A percentile compares a stretch with the other conserved stretches of the same genome.
Conservation (phyloP, 345 rosid genomes). For the Balakata baccata region DNA sequence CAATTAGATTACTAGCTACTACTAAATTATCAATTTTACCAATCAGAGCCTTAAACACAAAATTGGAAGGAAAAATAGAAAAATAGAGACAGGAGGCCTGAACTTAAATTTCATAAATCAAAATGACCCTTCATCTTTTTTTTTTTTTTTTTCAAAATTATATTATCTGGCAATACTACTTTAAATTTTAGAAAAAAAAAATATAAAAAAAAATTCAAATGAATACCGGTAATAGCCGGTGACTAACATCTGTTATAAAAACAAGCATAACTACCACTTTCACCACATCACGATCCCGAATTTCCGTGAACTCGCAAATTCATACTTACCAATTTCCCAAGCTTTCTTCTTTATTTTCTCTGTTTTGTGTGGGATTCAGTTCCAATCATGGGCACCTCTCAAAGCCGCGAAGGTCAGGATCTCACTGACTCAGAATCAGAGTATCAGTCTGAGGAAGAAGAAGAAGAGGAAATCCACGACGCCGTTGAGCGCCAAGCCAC, state of each 20-base stretch:
- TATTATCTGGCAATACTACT: too few species aligned
- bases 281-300: background rate
- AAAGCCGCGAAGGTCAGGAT: constrained; percentile 27
- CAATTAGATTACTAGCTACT: too few species aligned
- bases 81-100: too few species aligned
- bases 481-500: constrained; percentile 23
- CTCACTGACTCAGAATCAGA: constrained; percentile 26
- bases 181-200: too few species aligned
- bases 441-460: constrained; percentile 17
- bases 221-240: constrained; percentile 13
- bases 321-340: background rate
- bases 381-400: constrained; percentile 24
- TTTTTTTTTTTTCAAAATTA: too few species aligned
- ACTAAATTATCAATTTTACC: too few species aligned
- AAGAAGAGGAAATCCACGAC: constrained; percentile 14
- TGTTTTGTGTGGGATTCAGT: background rate
- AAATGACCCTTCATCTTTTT: too few species aligned
- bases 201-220: background rate
- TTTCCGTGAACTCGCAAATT: background rate
- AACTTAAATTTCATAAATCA: too few species aligned
- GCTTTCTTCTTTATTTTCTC: background rate
- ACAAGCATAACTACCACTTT: background rate
- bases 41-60: too few species aligned
- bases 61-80: too few species aligned
- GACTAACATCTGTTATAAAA: background rate